Evolutionary conservation across 768 basidiomycete genomes (phyloP).

Genomic region (Mycena venus): DNA sequence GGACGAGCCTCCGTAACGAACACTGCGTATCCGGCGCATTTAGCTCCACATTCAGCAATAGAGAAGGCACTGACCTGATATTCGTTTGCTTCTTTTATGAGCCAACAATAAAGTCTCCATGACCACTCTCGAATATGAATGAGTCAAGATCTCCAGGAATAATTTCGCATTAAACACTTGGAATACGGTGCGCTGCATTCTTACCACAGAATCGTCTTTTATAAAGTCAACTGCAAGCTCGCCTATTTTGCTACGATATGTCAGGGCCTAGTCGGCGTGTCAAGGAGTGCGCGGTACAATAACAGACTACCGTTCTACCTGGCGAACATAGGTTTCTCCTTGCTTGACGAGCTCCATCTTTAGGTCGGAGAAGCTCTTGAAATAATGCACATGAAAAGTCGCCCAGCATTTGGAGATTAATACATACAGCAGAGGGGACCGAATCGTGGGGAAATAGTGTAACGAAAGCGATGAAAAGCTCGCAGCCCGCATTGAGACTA

Average conservation of each 20-base stretch:
- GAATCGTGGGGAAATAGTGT: constrained; percentile 88
- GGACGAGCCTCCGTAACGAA: constrained; percentile 98
- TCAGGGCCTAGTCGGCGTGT: constrained; percentile 65
- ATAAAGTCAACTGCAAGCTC: constrained; percentile 92
- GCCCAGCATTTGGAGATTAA: constrained; percentile 19
- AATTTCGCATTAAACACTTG: constrained; percentile 27
- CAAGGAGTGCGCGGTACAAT: not conserved
- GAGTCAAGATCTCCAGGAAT: constrained; percentile 86
- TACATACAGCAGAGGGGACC: constrained; percentile 40
- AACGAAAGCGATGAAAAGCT: constrained; percentile 92
- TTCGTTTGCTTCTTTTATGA: constrained; percentile 86
- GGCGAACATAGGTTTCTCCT: constrained; percentile 75
- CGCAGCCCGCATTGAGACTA: constrained; percentile 89
- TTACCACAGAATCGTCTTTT: constrained; percentile 92
- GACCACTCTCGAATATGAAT: constrained; percentile 97
- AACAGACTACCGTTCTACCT: constrained; percentile 4
- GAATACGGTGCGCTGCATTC: constrained; percentile 37
- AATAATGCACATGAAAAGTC: constrained; percentile 22
- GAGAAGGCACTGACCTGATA: constrained; percentile 67
- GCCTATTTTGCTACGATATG: constrained; percentile 92
- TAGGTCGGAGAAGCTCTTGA: constrained; percentile 85
- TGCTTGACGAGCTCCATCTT: constrained; percentile 88
- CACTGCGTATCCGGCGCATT: constrained; percentile 60
- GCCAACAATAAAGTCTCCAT: constrained; percentile 93
- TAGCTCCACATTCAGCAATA: constrained; percentile 21